Evolutionary conservation across 2,329 filamentous ascomycete genomes (phyloP).

Genomic region (Dothideomycetes sp.): DNA sequence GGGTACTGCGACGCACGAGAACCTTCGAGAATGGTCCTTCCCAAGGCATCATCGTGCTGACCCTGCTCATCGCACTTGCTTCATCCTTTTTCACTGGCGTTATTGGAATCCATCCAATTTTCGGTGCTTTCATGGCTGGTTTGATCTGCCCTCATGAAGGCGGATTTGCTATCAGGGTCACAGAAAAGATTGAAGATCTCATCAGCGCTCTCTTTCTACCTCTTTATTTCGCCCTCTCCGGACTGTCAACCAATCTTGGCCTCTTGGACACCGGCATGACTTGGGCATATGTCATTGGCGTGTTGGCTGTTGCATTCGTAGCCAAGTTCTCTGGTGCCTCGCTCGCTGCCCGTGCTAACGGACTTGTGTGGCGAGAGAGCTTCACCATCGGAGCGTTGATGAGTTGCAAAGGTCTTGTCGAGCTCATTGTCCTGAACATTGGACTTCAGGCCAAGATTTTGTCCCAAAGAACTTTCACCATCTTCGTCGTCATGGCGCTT

Average conservation of each 20-base stretch:
- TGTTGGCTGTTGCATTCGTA: constrained; percentile 71
- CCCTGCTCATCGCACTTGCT: constrained; percentile 65
- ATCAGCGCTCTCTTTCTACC: constrained; percentile 76
- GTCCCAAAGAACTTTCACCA: constrained; percentile 74
- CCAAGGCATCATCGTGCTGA: constrained; percentile 74
- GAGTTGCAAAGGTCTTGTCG: constrained; percentile 94
- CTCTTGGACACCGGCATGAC: constrained; percentile 70
- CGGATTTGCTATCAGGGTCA: constrained; percentile 82
- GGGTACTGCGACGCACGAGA: constrained; percentile 62
- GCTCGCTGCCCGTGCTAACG: constrained; percentile 64
- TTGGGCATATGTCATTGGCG: constrained; percentile 83
- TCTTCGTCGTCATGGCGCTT: constrained; percentile 90
- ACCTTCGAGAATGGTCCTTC: constrained; percentile 81
- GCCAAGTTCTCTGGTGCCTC: constrained; percentile 80
- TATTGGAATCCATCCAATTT: constrained; percentile 90
- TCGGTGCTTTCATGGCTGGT: constrained; percentile 83
- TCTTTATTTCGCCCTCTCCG: constrained; percentile 87
- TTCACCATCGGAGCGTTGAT: constrained; percentile 82
- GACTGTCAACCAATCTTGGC: constrained; percentile 78
- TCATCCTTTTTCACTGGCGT: constrained; percentile 83
- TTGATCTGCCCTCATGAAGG: constrained; percentile 84
- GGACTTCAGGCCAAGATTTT: constrained; percentile 76
- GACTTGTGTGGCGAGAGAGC: constrained; percentile 82
- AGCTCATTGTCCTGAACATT: constrained; percentile 85
- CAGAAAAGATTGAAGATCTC: constrained; percentile 90